These are phyloP conservation scores for Quercus wislizeni DNA, from an alignment of 306 rosid genomes.

Conservation along the genomic window DNA sequence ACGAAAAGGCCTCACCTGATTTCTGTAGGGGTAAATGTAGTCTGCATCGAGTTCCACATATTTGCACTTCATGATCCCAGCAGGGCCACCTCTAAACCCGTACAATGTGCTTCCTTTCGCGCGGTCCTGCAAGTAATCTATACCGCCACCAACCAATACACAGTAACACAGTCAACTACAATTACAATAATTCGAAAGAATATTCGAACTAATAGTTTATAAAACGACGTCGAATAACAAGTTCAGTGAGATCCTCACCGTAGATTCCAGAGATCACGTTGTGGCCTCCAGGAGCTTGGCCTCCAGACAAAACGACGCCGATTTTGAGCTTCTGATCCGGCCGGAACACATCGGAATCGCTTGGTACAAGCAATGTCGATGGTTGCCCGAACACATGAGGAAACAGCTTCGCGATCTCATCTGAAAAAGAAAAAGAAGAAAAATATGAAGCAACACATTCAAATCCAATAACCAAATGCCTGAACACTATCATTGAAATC, in stretches of 20 bases:
- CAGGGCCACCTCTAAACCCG: slow-evolving; percentile 97
- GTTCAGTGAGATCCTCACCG: slow-evolving; percentile 44
- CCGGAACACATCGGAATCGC: slow-evolving; percentile 23
- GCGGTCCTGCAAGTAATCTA: slow-evolving; percentile 88
- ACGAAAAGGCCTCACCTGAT: slow-evolving; percentile 55
- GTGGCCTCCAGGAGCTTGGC: slow-evolving; percentile 99
- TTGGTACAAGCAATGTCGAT: slow-evolving; percentile 55
- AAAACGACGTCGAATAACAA: not conserved
- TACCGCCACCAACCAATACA: not conserved
- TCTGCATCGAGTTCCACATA: slow-evolving; percentile 72
- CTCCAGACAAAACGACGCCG: slow-evolving; percentile 95
- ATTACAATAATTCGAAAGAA: not conserved
- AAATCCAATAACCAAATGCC: not conserved
- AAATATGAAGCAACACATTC: not conserved
- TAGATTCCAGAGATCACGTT: slow-evolving; percentile 91
- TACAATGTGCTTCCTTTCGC: slow-evolving; percentile 78
- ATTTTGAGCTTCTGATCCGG: slow-evolving; percentile 64
- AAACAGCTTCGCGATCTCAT: slow-evolving; percentile 91
- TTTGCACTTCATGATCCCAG: slow-evolving; percentile 94
- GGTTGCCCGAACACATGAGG: slow-evolving; percentile 91
- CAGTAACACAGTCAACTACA: not conserved
- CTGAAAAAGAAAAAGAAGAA: slow-evolving; percentile 24
- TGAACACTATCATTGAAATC: not conserved
- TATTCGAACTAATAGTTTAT: too few species aligned
- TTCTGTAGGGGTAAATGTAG: slow-evolving; percentile 83